These are phyloP conservation scores for Penicillium sp. DNA, from an alignment of 2,329 filamentous ascomycete genomes.

Conservation along the genomic window DNA sequence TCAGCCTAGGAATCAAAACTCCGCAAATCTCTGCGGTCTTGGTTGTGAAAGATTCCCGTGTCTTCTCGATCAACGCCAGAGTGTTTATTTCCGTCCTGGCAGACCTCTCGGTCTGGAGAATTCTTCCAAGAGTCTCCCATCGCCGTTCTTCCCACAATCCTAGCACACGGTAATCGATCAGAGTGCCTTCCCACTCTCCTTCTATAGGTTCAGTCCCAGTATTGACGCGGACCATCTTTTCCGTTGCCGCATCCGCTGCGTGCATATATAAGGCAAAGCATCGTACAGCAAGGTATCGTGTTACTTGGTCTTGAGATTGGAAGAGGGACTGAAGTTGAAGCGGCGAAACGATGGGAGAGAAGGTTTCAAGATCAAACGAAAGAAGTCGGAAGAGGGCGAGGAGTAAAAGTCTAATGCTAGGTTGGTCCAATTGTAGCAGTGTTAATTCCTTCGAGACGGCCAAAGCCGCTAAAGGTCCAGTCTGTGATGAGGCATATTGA, in stretches of 20 bases:
- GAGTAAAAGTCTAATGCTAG: slow-evolving; percentile 51
- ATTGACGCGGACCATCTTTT: slow-evolving; percentile 67
- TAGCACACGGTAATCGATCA: slow-evolving; percentile 76
- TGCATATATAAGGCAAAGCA: slow-evolving; percentile 76
- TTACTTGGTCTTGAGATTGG: slow-evolving; percentile 54
- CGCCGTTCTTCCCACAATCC: slow-evolving; percentile 63
- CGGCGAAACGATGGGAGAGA: slow-evolving; percentile 64
- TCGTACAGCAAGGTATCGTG: slow-evolving; percentile 79
- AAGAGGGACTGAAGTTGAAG: slow-evolving; percentile 70
- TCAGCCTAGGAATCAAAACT: slow-evolving; percentile 62
- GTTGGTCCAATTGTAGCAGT: slow-evolving; percentile 37
- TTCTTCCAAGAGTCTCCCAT: slow-evolving; percentile 44
- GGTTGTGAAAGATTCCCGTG: slow-evolving; percentile 51
- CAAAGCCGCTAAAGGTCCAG: slow-evolving; percentile 36
- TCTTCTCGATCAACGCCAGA: slow-evolving; percentile 29
- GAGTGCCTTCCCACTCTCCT: slow-evolving; percentile 72
- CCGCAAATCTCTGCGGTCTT: slow-evolving; percentile 65
- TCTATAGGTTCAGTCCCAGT: slow-evolving; percentile 63
- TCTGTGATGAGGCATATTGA: slow-evolving; percentile 42
- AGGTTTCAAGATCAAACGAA: slow-evolving; percentile 69
- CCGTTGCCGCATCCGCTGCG: slow-evolving; percentile 75
- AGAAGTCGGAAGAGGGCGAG: slow-evolving; percentile 76
- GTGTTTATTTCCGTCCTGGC: slow-evolving; percentile 23
- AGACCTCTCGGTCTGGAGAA: slow-evolving; percentile 25
- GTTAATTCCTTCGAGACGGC: slow-evolving; percentile 32